phyloP scores from a whole-genome alignment of 2,329 filamentous ascomycete genomes.

The Arachnomyces sp. region DNA sequence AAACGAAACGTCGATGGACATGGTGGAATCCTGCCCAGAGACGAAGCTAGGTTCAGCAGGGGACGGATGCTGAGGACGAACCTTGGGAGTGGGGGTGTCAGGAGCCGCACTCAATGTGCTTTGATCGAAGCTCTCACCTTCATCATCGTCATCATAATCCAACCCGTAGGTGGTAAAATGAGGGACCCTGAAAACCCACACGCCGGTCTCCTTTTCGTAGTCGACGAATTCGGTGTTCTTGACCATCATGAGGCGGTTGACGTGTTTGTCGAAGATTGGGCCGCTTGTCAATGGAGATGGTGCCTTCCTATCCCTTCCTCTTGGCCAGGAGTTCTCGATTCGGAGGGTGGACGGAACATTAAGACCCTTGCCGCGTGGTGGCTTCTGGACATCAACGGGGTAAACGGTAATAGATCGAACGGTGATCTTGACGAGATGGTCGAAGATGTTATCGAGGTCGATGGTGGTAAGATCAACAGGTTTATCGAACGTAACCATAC shows the following conservation, averaged over 20 bases:
- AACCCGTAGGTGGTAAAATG: constrained; percentile 95
- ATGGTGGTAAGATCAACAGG: constrained; percentile 75
- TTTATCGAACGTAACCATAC: constrained; percentile 70
- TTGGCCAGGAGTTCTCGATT: constrained; percentile 91
- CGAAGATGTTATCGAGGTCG: constrained; percentile 71
- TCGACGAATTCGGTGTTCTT: constrained; percentile 70
- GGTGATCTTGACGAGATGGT: constrained; percentile 65
- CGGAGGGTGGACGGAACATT: constrained; percentile 84
- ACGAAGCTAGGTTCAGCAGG: constrained; percentile 22
- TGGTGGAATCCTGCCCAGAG: constrained; percentile 30
- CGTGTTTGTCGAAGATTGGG: constrained; percentile 68
- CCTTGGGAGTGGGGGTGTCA: constrained; percentile 41
- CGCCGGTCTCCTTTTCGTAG: constrained; percentile 70
- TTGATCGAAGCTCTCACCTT: constrained; percentile 38
- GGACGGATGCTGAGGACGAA: constrained; percentile 20
- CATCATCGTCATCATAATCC: constrained; percentile 65
- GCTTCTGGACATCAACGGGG: constrained; percentile 64
- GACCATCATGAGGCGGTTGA: constrained; percentile 67
- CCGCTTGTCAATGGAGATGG: constrained; percentile 51
- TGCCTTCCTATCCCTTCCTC: constrained; percentile 53
- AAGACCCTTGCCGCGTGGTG: constrained; percentile 73
- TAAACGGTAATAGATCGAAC: constrained; percentile 84
- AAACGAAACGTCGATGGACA: constrained; percentile 35
- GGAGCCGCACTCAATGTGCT: constrained; percentile 44
- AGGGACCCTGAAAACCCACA: constrained; percentile 88